Conservation (phyloP, 1,284 basidiomycete species). For the Papiliotrema laurentii region DNA sequence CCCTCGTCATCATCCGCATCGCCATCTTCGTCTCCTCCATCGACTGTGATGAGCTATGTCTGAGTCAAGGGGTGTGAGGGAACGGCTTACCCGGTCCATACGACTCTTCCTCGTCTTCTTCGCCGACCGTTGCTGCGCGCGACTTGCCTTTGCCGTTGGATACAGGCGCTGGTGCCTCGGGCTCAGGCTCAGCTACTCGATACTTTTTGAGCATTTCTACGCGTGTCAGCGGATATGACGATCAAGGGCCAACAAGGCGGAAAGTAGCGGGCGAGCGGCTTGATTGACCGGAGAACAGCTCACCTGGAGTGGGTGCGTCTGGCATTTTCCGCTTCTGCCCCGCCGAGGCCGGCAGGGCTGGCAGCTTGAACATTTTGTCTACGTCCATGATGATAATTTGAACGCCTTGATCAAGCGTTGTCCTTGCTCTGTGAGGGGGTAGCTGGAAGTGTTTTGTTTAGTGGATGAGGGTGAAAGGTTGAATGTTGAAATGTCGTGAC, state of each 20-base stretch:
- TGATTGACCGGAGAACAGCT: constrained; percentile 3
- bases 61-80: no score
- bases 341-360: constrained; percentile 26
- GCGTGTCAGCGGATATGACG: not conserved
- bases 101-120: constrained; percentile 46
- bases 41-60: constrained; percentile 13
- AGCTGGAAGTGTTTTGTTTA: not conserved
- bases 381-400: constrained; percentile 36
- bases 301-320: constrained; percentile 66
- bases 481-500: constrained; percentile 1
- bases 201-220: constrained; percentile 67
- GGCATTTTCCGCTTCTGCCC: constrained; percentile 72
- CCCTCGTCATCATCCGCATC: constrained; percentile 87
- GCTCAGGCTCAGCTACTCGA: constrained; percentile 26
- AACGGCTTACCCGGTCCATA: no score
- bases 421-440: not conserved
- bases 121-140: constrained; percentile 56
- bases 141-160: constrained; percentile 44
- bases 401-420: not conserved
- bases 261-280: not conserved
- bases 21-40: constrained; percentile 68
- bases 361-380: constrained; percentile 47
- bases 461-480: not conserved
- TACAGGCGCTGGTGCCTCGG: constrained; percentile 7
- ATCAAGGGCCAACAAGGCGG: not conserved